Evolutionary conservation across 2,329 filamentous ascomycete species (phyloP).

Genomic region (Calonectria ilicicola): DNA sequence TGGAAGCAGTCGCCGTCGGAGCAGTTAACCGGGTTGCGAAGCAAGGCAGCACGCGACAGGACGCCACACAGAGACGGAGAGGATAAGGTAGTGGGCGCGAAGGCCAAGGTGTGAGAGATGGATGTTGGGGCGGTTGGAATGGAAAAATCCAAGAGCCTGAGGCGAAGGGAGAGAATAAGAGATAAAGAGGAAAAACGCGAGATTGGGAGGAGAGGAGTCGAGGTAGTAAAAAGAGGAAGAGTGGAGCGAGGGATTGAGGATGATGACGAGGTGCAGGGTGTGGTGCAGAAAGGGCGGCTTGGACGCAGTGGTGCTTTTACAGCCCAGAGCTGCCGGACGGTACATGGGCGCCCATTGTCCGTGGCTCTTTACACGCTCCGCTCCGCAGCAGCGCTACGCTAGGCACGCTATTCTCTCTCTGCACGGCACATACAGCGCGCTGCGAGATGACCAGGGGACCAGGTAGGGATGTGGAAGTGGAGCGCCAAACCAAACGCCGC

Average conservation of each 20-base stretch:
- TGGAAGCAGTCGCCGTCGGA: conserved; percentile 38
- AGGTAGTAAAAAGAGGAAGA: conserved; percentile 26
- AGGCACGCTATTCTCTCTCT: neutral
- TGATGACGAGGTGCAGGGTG: conserved; percentile 46
- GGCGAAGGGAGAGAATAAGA: conserved; percentile 35
- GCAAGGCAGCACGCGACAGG: conserved; percentile 41
- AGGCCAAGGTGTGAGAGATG: conserved; percentile 29
- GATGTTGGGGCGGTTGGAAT: conserved; percentile 34
- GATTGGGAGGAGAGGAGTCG: conserved; percentile 30
- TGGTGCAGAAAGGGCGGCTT: conserved; percentile 35
- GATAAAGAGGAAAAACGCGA: conserved; percentile 27
- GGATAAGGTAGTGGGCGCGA: conserved; percentile 28
- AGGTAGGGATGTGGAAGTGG: neutral
- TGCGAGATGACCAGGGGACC: conserved; percentile 8
- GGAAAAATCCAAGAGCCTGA: conserved; percentile 34
- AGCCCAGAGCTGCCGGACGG: conserved; percentile 18
- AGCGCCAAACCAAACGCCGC: conserved; percentile 3
- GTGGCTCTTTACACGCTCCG: conserved; percentile 13
- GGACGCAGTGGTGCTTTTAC: conserved; percentile 23
- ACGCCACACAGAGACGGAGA: conserved; percentile 35
- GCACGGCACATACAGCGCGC: neutral
- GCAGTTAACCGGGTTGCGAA: conserved; percentile 17
- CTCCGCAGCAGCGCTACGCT: conserved; percentile 14
- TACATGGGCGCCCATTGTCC: neutral
- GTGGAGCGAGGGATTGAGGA: conserved; percentile 41